Evolutionary conservation across 495 filamentous ascomycete species (phyloP), one percentile per base, ranked within the genome.

Genomic region (Talaromyces liani): DNA sequence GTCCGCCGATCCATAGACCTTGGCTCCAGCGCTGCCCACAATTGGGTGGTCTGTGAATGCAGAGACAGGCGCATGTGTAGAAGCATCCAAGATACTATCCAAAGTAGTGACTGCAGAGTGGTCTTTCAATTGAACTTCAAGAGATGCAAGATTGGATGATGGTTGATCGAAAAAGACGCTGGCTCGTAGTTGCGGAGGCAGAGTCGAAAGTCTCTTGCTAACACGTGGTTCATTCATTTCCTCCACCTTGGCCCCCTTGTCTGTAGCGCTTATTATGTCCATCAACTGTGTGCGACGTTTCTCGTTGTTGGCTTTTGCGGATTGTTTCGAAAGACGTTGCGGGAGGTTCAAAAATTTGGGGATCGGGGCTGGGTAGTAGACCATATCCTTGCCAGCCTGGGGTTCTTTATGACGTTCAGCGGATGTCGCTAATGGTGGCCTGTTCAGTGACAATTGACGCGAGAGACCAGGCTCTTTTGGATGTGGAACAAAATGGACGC

Each of bases 21-120:
- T 84, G 1, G 81, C 70, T 57, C 88, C 88, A 16, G 88, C 70
- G 36, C 85, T 84, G 14, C 92, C 93, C 31, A 87, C 89, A 64
- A 90, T 90, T 9, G 89, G 88, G 73, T 98, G 94, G 70, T 98
- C 92, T 0, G 91, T 97, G 68, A 97, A 98, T 58, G 94, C 94
- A 51, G 82, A 91, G 51, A 96, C 91, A n/a, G 94, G 94, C 2
- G 95, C 94, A 64, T 82, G 82, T 3, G 92, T 90, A 4, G 94
- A 96, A n/a, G 94, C 94, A 73, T 97, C 91, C 9, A 98, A 81
- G 53, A 98, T 94, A 68, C 87, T 94, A 62, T 98, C 94, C 8
- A 98, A 80, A 0, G 93, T 97, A 36, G 84, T 88, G 65, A 92
- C 91, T 16, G 93, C 91, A 55, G 93, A 96, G 12, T 88, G 84